Conservation (phyloP, 768 basidiomycete species). For the Cubamyces sp. region DNA sequence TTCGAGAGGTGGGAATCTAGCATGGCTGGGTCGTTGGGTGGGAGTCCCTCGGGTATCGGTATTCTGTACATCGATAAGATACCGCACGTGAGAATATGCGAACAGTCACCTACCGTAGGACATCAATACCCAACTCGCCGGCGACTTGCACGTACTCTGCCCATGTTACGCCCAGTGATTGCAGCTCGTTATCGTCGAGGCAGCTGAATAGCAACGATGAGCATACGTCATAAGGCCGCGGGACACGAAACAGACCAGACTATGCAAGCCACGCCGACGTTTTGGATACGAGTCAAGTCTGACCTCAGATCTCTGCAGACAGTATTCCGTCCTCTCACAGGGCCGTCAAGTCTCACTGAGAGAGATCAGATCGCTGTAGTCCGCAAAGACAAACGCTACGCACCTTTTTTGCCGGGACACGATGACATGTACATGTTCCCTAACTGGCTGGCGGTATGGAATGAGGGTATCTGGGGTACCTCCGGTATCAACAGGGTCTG, state of each 20-base stretch:
- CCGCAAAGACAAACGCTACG: slow-evolving; percentile 2
- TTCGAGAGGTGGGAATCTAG: slow-evolving; percentile 70
- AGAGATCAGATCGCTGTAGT: not conserved
- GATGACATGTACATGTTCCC: slow-evolving; percentile 92
- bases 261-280: slow-evolving; percentile 76
- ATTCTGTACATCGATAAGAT: slow-evolving; percentile 50
- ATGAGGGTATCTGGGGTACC: slow-evolving; percentile 8
- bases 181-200: slow-evolving; percentile 82
- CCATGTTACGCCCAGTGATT: slow-evolving; percentile 88
- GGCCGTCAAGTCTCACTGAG: slow-evolving; percentile 71
- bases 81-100: not conserved
- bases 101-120: slow-evolving; percentile 63
- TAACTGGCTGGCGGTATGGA: slow-evolving; percentile 37
- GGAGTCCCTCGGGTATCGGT: slow-evolving; percentile 88
- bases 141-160: slow-evolving; percentile 70
- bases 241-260: slow-evolving; percentile 62
- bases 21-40: slow-evolving; percentile 59
- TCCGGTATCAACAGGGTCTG: not conserved
- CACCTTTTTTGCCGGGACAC: slow-evolving; percentile 95
- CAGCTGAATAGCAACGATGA: slow-evolving; percentile 53
- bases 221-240: not conserved
- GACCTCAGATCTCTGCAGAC: slow-evolving; percentile 82
- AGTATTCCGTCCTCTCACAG: slow-evolving; percentile 75
- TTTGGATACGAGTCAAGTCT: slow-evolving; percentile 77
- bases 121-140: slow-evolving; percentile 67